A percentile compares a stretch with the other conserved stretches of the same genome.
Conservation (phyloP, 2,329 filamentous ascomycete genomes). For the Ascochyta lentis region DNA sequence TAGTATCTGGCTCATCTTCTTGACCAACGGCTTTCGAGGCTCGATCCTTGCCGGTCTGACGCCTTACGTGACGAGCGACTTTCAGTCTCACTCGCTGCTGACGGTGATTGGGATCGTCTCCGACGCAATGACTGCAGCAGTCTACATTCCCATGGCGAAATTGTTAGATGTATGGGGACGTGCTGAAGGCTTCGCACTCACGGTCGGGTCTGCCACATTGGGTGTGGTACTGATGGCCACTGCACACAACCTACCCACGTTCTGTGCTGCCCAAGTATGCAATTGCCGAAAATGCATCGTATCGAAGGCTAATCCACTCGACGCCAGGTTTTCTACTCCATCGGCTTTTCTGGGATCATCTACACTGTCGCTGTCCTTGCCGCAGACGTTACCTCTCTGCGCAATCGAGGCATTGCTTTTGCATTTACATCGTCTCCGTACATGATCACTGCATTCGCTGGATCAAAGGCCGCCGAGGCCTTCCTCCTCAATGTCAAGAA, state of each 20-base stretch:
- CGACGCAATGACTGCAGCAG: slow-evolving; percentile 31
- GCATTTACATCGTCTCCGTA: slow-evolving; percentile 49
- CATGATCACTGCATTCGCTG: slow-evolving; percentile 23
- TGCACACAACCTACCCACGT: slow-evolving; percentile 58
- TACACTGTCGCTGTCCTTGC: slow-evolving; percentile 69
- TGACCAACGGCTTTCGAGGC: slow-evolving; percentile 1
- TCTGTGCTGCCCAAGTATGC: slow-evolving; percentile 12
- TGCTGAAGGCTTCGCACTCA: slow-evolving; percentile 43
- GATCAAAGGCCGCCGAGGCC: slow-evolving; percentile 57
- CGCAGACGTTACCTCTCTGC: slow-evolving; percentile 67
- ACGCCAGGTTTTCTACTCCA: slow-evolving; percentile 56
- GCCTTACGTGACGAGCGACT: slow-evolving; percentile 38
- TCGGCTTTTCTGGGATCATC: slow-evolving; percentile 67
- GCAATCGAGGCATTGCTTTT: slow-evolving; percentile 55
- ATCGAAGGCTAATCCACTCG: too few species aligned
- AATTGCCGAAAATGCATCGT: too few species aligned
- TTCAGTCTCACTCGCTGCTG: slow-evolving; percentile 29
- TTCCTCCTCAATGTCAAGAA: slow-evolving; percentile 59
- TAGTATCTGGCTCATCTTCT: slow-evolving; percentile 4
- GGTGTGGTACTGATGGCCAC: slow-evolving; percentile 69
- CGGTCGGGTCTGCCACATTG: slow-evolving; percentile 30
- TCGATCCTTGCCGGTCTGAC: slow-evolving; percentile 39
- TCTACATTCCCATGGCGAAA: slow-evolving; percentile 46
- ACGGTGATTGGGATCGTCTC: slow-evolving; percentile 28
- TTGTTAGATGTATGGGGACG: slow-evolving; percentile 48